Conservation (phyloP, 441 rosid genomes). For the Iberis amara region DNA sequence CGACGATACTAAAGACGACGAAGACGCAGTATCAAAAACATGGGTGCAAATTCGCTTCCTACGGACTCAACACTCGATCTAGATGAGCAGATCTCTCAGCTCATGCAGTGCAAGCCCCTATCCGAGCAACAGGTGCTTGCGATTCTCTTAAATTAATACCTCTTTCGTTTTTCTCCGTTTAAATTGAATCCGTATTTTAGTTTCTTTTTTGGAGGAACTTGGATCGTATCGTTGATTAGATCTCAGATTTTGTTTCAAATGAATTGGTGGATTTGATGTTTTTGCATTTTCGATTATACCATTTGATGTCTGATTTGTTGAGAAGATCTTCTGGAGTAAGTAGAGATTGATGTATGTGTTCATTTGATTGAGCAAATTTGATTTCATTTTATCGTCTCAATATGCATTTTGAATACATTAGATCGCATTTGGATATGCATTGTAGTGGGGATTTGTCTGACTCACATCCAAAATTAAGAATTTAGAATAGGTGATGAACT, state of each 20-base stretch:
- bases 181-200: conserved; percentile 10
- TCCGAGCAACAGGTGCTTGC: conserved; percentile 53
- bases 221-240: conserved; percentile 11
- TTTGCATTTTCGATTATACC: background rate
- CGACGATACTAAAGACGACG: conserved; percentile 29
- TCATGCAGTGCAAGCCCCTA: conserved; percentile 74
- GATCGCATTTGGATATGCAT: background rate
- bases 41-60: conserved; percentile 48
- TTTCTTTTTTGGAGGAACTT: background rate
- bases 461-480: background rate
- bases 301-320: background rate
- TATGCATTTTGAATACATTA: background rate
- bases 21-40: conserved; percentile 21
- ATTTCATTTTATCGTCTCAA: background rate
- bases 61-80: conserved; percentile 41
- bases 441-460: background rate
- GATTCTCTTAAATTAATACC: background rate
- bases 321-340: conserved; percentile 2
- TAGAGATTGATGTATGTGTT: conserved; percentile 9
- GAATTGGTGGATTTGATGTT: background rate
- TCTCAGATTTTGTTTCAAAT: conserved; percentile 19
- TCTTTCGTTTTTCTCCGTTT: background rate
- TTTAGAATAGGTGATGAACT: background rate
- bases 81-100: conserved; percentile 72
- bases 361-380: background rate